A percentile compares a stretch with the other conserved stretches of the same genome.
phyloP scores from a whole-genome alignment of 2,329 filamentous ascomycete species.

The Trichoderma simmonsii region DNA sequence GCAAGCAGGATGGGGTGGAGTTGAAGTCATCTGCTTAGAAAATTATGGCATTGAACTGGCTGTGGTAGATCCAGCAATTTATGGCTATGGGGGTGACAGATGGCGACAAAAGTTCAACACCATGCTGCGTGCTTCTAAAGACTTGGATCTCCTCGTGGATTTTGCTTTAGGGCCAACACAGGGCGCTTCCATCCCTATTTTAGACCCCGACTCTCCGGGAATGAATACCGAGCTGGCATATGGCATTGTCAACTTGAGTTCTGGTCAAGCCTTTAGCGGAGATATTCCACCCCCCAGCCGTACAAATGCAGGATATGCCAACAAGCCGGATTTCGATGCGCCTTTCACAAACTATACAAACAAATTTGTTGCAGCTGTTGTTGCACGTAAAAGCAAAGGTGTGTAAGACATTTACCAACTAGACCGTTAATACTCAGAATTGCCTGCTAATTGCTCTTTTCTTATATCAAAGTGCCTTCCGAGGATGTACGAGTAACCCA shows the following conservation, averaged over 20 bases:
- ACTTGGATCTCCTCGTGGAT: neutral
- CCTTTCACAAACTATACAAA: neutral
- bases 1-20: slow-evolving; percentile 1
- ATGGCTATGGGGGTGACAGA: neutral
- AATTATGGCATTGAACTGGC: neutral
- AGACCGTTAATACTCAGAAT: neutral
- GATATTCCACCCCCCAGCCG: neutral
- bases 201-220: neutral
- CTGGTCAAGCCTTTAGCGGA: neutral
- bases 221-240: slow-evolving; percentile 7
- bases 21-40: neutral
- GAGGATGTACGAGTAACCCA: neutral
- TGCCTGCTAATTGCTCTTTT: neutral
- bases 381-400: slow-evolving; percentile 7
- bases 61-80: slow-evolving; percentile 2
- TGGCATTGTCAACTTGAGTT: neutral
- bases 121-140: neutral
- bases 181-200: neutral
- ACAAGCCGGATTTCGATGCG: slow-evolving; percentile 5
- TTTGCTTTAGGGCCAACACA: slow-evolving; percentile 9
- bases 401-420: neutral
- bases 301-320: slow-evolving; percentile 7
- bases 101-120: slow-evolving; percentile 5
- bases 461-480: neutral
- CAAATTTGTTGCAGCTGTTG: neutral